Evolutionary conservation across 2,329 filamentous ascomycete species (phyloP).

Genomic region (Colletotrichum acutatum): DNA sequence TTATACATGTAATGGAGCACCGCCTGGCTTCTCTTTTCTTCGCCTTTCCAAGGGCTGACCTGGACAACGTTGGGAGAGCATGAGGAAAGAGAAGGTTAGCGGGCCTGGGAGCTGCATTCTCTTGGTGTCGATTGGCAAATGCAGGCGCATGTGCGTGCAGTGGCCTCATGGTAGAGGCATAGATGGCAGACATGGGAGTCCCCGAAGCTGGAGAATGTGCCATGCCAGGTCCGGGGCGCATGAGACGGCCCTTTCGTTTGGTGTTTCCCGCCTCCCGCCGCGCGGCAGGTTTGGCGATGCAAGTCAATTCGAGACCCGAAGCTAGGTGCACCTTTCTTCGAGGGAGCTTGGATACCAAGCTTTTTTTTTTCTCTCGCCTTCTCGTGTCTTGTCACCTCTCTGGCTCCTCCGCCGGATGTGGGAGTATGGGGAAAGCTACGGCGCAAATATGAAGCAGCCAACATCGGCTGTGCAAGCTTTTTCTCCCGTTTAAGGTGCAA

Average conservation of each 20-base stretch:
- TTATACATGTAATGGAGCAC: slow-evolving; percentile 33
- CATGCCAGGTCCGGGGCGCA: slow-evolving; percentile 34
- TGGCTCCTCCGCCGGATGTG: slow-evolving; percentile 2
- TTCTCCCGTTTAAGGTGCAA: slow-evolving; percentile 14
- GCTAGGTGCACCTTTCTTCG: slow-evolving; percentile 13
- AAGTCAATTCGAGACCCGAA: slow-evolving; percentile 26
- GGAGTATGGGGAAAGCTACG: slow-evolving; percentile 19
- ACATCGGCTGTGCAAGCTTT: slow-evolving; percentile 15
- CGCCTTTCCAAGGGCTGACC: slow-evolving; percentile 19
- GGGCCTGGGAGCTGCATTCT: slow-evolving; percentile 25
- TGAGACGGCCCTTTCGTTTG: slow-evolving; percentile 11
- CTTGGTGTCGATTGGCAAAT: slow-evolving; percentile 11
- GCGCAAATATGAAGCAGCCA: slow-evolving; percentile 19
- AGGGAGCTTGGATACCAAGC: slow-evolving; percentile 16
- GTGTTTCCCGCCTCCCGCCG: slow-evolving; percentile 31
- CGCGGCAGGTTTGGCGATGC: slow-evolving; percentile 29
- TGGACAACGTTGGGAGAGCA: not conserved
- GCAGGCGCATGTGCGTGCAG: slow-evolving; percentile 14
- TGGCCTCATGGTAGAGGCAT: slow-evolving; percentile 16
- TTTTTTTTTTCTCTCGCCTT: slow-evolving; percentile 17
- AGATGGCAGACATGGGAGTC: slow-evolving; percentile 35
- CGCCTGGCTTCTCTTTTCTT: not conserved
- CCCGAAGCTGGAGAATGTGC: slow-evolving; percentile 13
- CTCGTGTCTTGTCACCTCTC: slow-evolving; percentile 5
- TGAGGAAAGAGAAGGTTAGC: slow-evolving; percentile 11